Evolutionary conservation across 1,284 basidiomycete species (phyloP), one percentile per base, ranked within the genome.

Genomic region (Naganishia sp.): DNA sequence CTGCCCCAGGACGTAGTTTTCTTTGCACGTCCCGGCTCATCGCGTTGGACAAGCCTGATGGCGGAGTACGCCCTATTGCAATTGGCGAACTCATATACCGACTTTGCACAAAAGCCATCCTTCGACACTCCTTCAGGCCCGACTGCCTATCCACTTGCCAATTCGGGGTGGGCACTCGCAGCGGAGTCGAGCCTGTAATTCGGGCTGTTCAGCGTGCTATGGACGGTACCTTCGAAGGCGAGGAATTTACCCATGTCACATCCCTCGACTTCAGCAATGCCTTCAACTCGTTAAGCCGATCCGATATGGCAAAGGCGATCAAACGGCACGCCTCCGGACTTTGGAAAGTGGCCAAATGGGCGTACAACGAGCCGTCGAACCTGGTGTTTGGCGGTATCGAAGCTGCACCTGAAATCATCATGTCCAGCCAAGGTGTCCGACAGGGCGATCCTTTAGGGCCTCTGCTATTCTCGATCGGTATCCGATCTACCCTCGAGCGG

Each of bases 361-460:
- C 58, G 6, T 69, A 69, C 54, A 31, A 61, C 53, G 23, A 41
- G 11, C 28, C 63, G 3, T 47, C 66, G 3, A 13, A 58, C 25
- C 62, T 70, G n/a, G 53, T 68, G 18, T 21, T 69, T 13, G 41
- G 54, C 23, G 43, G 50, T 60, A 64, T 3, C 15, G 28, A 32
- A 4, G 18, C 7, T 1, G 17, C 28, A 0, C 3, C 15, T 2
- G n/a, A 28, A 0, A 41, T 39, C 42, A 52, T 68, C 56, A 2
- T 17, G 17, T 69, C 68, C 4, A n/a, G 46, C 0, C 54, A 68
- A 54, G 70, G 70, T 5, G 60, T 68, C 7, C 49, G 69, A 7
- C 72, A 73, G 42, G 71, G 72, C 23, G 71, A 72, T 54, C 72
- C 69, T 6, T 61, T 72, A 1, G 67, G 67, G 21, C 67, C 71